These are phyloP conservation scores for Haematococcus lacustris DNA, from an alignment of 139 green algal species.

Conservation along the genomic window DNA sequence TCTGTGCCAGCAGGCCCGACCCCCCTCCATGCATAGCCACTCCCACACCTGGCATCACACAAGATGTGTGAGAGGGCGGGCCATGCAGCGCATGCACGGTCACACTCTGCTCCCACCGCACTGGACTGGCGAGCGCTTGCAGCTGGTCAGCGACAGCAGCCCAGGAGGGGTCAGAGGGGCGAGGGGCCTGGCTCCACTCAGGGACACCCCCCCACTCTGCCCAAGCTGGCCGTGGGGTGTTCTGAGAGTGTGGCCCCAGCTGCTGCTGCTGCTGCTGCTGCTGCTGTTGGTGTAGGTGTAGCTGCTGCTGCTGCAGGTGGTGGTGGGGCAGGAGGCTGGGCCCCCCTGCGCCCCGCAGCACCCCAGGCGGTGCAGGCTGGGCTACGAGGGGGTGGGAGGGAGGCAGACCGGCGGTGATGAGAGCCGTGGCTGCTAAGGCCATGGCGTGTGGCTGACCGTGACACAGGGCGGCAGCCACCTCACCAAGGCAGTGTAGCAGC, in stretches of 20 bases:
- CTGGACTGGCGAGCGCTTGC: neutral
- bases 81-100: neutral
- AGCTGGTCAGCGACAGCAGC: neutral
- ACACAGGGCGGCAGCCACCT: no score
- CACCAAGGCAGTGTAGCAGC: no score
- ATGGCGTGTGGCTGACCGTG: no score
- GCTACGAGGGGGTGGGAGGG: neutral
- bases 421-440: no score
- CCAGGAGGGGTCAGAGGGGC: no score
- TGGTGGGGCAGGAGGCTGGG: neutral
- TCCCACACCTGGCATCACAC: no score
- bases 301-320: neutral
- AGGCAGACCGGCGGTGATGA: no score
- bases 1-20: no score
- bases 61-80: no score
- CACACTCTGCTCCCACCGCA: neutral
- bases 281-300: neutral
- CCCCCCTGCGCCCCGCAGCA: neutral
- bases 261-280: conserved; percentile 4
- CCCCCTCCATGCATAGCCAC: no score
- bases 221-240: neutral
- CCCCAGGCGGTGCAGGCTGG: neutral
- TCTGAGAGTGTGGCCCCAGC: neutral
- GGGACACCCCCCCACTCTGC: neutral
- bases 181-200: neutral